These are phyloP conservation scores for Trametes villosa DNA, from an alignment of 768 basidiomycete species.

Conservation along the genomic window DNA sequence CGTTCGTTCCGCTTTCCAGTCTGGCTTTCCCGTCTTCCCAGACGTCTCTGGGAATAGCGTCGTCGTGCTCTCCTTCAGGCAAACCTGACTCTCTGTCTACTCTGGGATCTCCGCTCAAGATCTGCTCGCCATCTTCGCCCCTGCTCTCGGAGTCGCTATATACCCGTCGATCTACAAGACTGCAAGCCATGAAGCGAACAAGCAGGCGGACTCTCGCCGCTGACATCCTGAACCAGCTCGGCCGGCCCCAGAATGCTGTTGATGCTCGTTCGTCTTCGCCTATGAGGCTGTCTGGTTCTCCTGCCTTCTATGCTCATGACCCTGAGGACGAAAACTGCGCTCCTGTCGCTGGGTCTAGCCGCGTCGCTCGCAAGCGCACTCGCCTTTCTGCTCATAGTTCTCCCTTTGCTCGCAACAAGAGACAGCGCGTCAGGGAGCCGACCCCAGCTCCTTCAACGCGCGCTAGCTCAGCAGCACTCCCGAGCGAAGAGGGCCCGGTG, in stretches of 20 bases:
- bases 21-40: conserved; percentile 16
- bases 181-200: not conserved
- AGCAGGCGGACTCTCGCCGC: conserved; percentile 4
- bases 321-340: conserved; percentile 21
- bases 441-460: not conserved
- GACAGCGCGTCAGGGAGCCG: not conserved
- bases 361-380: conserved; percentile 7
- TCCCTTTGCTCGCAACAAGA: not conserved
- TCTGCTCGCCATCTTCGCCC: not conserved
- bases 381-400: not conserved
- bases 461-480: not conserved
- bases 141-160: not conserved
- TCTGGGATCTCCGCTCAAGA: conserved; percentile 9
- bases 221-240: conserved; percentile 10
- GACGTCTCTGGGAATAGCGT: conserved; percentile 6
- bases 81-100: not conserved
- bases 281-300: conserved; percentile 6
- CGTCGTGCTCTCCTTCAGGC: conserved; percentile 4
- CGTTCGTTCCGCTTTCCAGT: conserved; percentile 2
- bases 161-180: not conserved
- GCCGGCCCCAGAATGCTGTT: not conserved
- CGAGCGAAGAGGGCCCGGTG: not conserved
- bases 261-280: not conserved
- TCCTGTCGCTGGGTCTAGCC: not conserved
- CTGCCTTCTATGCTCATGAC: not conserved